Conservation (phyloP, 2,329 filamentous ascomycete genomes). For the Claviceps purpurea region DNA sequence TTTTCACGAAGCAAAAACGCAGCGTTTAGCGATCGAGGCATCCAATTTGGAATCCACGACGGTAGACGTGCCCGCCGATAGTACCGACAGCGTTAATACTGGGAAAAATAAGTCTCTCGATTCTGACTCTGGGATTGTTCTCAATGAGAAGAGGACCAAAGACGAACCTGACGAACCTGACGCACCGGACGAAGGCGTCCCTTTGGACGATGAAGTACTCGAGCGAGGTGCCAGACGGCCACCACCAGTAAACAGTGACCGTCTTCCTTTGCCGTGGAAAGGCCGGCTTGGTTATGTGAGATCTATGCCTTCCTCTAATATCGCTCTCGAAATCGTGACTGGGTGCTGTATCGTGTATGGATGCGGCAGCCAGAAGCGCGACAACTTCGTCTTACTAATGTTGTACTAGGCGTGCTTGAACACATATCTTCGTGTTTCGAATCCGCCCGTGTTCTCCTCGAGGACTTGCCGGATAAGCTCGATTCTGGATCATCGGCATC, state of each 20-base stretch:
- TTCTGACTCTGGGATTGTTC: neutral
- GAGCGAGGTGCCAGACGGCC: slow-evolving; percentile 38
- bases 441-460: slow-evolving; percentile 77
- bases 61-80: neutral
- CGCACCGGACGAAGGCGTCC: neutral
- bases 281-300: slow-evolving; percentile 78
- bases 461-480: slow-evolving; percentile 84
- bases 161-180: neutral
- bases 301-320: neutral
- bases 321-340: neutral
- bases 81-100: neutral
- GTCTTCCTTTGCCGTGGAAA: slow-evolving; percentile 79
- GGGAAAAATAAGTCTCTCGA: neutral
- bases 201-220: slow-evolving; percentile 3
- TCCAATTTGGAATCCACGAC: slow-evolving; percentile 16
- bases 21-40: slow-evolving; percentile 33
- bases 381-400: slow-evolving; percentile 6
- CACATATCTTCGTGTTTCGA: slow-evolving; percentile 74
- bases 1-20: slow-evolving; percentile 27
- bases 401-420: slow-evolving; percentile 63
- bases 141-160: neutral
- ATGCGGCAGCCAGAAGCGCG: neutral
- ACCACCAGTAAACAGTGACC: slow-evolving; percentile 70
- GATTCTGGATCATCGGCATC: slow-evolving; percentile 79
- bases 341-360: neutral